A percentile compares a stretch with the other conserved stretches of the same genome.
phyloP scores from a whole-genome alignment of 2,329 filamentous ascomycete species.

The Colletotrichum abscissum region DNA sequence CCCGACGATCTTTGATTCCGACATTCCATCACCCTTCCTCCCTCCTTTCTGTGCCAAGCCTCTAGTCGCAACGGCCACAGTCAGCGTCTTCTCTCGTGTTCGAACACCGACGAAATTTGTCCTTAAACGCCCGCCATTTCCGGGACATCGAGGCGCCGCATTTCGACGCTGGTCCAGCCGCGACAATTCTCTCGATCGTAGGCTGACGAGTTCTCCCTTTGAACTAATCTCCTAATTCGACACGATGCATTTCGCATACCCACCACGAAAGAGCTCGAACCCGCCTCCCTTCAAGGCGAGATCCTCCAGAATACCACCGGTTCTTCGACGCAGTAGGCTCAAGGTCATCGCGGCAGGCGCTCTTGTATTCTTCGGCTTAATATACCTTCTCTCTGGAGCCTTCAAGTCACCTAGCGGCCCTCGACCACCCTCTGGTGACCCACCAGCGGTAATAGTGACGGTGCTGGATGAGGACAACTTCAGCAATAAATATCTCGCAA shows the following conservation, averaged over 20 bases:
- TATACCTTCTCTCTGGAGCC: conserved; percentile 67
- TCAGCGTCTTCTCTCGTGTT: conserved; percentile 30
- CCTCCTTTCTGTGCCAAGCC: conserved; percentile 29
- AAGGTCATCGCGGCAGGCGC: conserved; percentile 67
- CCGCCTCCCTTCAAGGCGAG: conserved; percentile 77
- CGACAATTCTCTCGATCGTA: conserved; percentile 6
- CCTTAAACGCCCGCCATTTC: not conserved
- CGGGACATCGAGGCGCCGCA: not conserved
- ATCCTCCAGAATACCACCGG: conserved; percentile 59
- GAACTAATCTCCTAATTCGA: conserved; percentile 15
- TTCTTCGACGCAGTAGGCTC: conserved; percentile 71
- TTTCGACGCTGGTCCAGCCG: not conserved
- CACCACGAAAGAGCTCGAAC: conserved; percentile 84
- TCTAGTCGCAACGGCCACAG: conserved; percentile 29
- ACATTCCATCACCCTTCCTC: conserved; percentile 32
- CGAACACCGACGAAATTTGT: conserved; percentile 3
- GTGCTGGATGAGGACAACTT: conserved; percentile 77
- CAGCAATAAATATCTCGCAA: conserved; percentile 74
- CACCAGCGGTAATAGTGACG: conserved; percentile 83
- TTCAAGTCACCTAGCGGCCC: conserved; percentile 22
- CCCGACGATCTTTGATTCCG: not conserved
- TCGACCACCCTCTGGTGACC: conserved; percentile 62
- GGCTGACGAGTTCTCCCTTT: not conserved
- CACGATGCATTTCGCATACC: conserved; percentile 90
- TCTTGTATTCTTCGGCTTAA: conserved; percentile 64